Percentiles rank a stretch among this genome's conserved stretches.
Evolutionary conservation across 73 alveolate species (phyloP).

Genomic region (Tetrahymena borealis): DNA sequence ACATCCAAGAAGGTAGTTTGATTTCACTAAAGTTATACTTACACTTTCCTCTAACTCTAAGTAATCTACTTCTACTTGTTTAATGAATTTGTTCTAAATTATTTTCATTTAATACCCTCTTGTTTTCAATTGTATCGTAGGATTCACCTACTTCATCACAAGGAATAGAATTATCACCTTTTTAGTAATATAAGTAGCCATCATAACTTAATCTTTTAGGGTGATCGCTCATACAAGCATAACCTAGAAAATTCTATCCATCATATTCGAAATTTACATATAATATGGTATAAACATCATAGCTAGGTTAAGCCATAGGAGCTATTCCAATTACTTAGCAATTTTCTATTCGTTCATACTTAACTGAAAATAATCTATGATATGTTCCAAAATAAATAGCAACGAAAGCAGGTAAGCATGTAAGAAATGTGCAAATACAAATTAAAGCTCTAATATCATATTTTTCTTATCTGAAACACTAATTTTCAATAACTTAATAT

Average conservation of each 20-base stretch:
- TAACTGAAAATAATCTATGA: too few species aligned
- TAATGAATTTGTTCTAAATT: not conserved
- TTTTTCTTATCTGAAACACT: too few species aligned
- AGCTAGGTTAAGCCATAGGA: not conserved
- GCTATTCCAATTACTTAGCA: not conserved
- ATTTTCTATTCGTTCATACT: not conserved
- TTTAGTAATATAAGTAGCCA: not conserved
- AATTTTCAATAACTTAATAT: too few species aligned
- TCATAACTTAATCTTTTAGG: not conserved
- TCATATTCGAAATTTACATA: not conserved
- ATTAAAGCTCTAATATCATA: too few species aligned
- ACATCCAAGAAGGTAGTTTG: not conserved
- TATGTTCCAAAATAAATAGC: too few species aligned
- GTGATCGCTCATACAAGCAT: not conserved
- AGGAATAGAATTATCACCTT: not conserved
- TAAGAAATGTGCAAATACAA: too few species aligned
- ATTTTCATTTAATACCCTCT: not conserved
- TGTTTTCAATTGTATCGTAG: not conserved
- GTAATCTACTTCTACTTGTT: not conserved
- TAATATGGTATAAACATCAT: not conserved
- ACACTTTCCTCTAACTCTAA: not conserved
- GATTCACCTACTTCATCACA: not conserved
- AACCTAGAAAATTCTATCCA: not conserved
- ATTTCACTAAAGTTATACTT: not conserved
- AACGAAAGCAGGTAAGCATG: too few species aligned